Evolutionary conservation across 495 filamentous ascomycete genomes (phyloP).

Genomic region (Lichenothelia convexa): DNA sequence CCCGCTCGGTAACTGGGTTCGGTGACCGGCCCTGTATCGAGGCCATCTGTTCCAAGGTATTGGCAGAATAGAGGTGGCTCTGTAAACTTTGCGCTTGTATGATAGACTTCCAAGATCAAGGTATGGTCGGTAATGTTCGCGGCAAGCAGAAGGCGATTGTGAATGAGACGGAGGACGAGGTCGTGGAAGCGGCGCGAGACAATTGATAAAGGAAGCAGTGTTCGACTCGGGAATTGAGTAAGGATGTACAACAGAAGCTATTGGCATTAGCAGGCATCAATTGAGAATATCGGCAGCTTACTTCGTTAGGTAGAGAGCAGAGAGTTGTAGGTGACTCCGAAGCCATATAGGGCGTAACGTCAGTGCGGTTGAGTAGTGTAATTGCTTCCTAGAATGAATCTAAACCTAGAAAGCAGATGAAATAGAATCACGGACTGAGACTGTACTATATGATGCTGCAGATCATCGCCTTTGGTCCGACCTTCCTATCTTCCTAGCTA

Average conservation of each 20-base stretch:
- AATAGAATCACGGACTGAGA: too few relatives aligned
- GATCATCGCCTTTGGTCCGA: too few relatives aligned
- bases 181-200: constrained; percentile 51
- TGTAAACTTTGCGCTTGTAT: constrained; percentile 47
- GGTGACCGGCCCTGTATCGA: constrained; percentile 15
- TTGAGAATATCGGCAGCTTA: too few relatives aligned
- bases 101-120: constrained; percentile 61
- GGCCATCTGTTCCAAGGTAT: constrained; percentile 39
- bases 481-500: too few relatives aligned
- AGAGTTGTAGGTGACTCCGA: too few relatives aligned
- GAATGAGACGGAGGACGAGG: constrained; percentile 47
- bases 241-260: constrained; percentile 58
- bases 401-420: too few relatives aligned
- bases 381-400: too few relatives aligned
- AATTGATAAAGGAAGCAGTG: constrained; percentile 39
- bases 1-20: not conserved
- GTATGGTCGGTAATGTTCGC: constrained; percentile 38
- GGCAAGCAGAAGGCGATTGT: constrained; percentile 40
- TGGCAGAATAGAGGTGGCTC: constrained; percentile 52
- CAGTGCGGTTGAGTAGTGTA: too few relatives aligned
- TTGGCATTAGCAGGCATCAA: too few relatives aligned
- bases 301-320: too few relatives aligned
- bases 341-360: too few relatives aligned
- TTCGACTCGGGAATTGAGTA: constrained; percentile 34
- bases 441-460: too few relatives aligned